These are phyloP conservation scores for Simplicillium aogashimaense DNA, from an alignment of 2,329 filamentous ascomycete species.

Conservation along the genomic window DNA sequence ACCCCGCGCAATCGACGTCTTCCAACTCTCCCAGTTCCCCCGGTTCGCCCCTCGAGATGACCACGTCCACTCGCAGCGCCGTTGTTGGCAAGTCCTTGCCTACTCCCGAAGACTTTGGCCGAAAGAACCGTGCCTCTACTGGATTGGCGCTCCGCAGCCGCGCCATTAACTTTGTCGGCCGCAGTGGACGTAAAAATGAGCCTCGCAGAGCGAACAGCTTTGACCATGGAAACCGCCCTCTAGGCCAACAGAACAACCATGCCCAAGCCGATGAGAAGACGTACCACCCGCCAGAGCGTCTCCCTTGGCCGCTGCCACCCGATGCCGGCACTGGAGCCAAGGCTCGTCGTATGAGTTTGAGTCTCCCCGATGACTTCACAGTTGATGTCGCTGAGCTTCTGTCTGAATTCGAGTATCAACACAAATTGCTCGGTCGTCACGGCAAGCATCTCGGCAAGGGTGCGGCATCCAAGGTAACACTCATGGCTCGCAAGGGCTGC, in stretches of 20 bases:
- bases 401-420: slow-evolving; percentile 60
- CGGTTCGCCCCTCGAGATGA: slow-evolving; percentile 32
- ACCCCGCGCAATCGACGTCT: slow-evolving; percentile 37
- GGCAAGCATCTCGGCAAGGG: slow-evolving; percentile 73
- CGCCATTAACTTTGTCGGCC: slow-evolving; percentile 35
- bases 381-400: slow-evolving; percentile 61
- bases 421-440: slow-evolving; percentile 60
- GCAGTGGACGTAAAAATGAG: slow-evolving; percentile 13
- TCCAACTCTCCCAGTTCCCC: slow-evolving; percentile 43
- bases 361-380: slow-evolving; percentile 62
- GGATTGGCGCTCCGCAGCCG: slow-evolving; percentile 37
- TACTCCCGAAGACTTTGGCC: slow-evolving; percentile 33
- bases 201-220: slow-evolving; percentile 38
- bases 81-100: slow-evolving; percentile 24
- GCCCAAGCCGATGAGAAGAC: slow-evolving; percentile 14
- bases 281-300: slow-evolving; percentile 27
- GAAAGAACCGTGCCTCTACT: slow-evolving; percentile 41
- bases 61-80: slow-evolving; percentile 14
- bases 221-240: slow-evolving; percentile 24
- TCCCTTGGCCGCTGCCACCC: slow-evolving; percentile 52
- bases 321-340: slow-evolving; percentile 67
- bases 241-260: slow-evolving; percentile 10
- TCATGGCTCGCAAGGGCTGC: slow-evolving; percentile 65
- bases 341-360: slow-evolving; percentile 66
- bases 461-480: slow-evolving; percentile 69